Evolutionary conservation across 345 rosid genomes (phyloP), one percentile per base, ranked within the genome.

Genomic region (Raphanus raphanistrum): DNA sequence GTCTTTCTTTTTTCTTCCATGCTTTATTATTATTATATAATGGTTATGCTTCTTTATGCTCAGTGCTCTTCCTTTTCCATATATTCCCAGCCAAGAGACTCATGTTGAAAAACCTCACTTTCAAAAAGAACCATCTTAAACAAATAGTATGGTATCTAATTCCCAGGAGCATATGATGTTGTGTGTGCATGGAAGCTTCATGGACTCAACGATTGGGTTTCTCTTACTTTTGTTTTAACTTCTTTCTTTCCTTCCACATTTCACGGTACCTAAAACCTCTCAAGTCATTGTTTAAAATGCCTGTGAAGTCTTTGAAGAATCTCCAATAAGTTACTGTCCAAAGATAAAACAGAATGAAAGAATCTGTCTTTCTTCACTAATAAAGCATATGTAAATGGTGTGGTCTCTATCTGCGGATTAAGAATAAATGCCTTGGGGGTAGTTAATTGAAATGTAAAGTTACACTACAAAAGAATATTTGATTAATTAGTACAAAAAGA

Each of bases 121-220:
- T 72, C 77, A n/a, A 71, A 21, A 32, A 59, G 31, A 73, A 28
- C 59, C 13, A 68, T 70, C 82, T 79, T 79, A 79, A 73, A 74
- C 75, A 74, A 80, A 25, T 80, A 80, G 6, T 70, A 70, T 55
- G 82, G 82, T 32, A 80, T 80, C 82, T 63, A 80, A 80, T 74
- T 69, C 82, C 82, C 76, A 80, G 31, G 45, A 69, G 71, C 76
- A 80, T 55, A 74, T 57, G 26, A 69, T 15, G 72, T 74, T 50
- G 66, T 64, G 35, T 38, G 63, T 66, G 32, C 52, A 69, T 8
- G 70, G 78, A 73, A 79, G 75, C 72, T 74, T 75, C 75, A 68
- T 13, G 52, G 62, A 63, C 16, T 55, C 72, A 50, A 45, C 76
- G 57, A 58, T 64, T 54, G 68, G 15, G 68, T 55, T 80, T 70